A percentile compares a stretch with the other conserved stretches of the same genome.
phyloP scores from a whole-genome alignment of 371 early-diverging fungal species.

The Rhizopus arrhizus region DNA sequence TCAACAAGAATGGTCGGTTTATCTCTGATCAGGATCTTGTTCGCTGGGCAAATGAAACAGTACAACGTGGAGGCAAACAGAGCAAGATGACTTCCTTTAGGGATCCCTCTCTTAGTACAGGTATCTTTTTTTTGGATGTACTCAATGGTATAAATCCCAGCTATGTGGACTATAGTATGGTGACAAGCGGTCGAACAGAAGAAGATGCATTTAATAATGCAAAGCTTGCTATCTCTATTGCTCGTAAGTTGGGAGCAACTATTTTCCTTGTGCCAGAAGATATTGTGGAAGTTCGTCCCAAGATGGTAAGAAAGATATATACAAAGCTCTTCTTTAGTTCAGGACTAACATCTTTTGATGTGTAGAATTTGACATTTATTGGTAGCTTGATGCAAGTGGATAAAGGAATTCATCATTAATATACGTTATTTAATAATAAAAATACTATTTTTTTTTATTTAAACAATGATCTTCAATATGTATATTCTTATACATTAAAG shows the following conservation, averaged over 20 bases:
- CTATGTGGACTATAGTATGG: slow-evolving; percentile 85
- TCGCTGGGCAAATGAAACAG: slow-evolving; percentile 90
- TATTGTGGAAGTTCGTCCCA: slow-evolving; percentile 89
- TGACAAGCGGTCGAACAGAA: slow-evolving; percentile 71
- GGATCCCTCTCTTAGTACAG: slow-evolving; percentile 76
- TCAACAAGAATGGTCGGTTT: slow-evolving; percentile 78
- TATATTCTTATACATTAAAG: slow-evolving; percentile 54
- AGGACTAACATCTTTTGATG: neutral
- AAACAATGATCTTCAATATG: no score
- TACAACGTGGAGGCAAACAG: slow-evolving; percentile 64
- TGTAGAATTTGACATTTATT: slow-evolving; percentile 83
- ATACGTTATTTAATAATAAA: neutral
- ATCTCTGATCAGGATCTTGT: slow-evolving; percentile 92
- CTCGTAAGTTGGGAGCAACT: slow-evolving; percentile 93
- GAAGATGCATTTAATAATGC: slow-evolving; percentile 87
- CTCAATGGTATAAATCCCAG: slow-evolving; percentile 90
- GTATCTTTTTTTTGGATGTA: slow-evolving; percentile 88
- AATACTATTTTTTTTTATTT: no score
- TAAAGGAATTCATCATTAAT: slow-evolving; percentile 13
- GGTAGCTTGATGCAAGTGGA: slow-evolving; percentile 83
- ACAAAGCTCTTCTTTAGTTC: neutral
- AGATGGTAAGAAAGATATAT: slow-evolving; percentile 60
- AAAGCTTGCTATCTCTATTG: slow-evolving; percentile 93
- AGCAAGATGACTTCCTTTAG: slow-evolving; percentile 80
- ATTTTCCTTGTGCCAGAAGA: slow-evolving; percentile 96